A percentile compares a stretch with the other conserved stretches of the same genome.
phyloP scores from a whole-genome alignment of 441 rosid genomes.

The Pelargonium australe region DNA sequence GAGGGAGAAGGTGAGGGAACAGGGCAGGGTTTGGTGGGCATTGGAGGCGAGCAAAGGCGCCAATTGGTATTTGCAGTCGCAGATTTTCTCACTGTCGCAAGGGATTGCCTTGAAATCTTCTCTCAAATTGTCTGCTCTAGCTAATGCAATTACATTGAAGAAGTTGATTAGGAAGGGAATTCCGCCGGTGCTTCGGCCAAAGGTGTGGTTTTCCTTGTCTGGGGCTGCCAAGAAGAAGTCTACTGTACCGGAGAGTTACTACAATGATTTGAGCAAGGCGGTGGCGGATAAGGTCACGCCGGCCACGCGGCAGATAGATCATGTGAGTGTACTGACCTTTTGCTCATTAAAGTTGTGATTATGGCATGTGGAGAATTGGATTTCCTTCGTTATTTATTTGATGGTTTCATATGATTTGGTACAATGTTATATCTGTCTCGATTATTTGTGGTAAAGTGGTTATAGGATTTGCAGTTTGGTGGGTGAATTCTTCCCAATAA shows the following conservation, averaged over 20 bases:
- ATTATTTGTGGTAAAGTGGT: no score
- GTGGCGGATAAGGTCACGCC: conserved; percentile 90
- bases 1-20: conserved; percentile 88
- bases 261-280: conserved; percentile 72
- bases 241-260: conserved; percentile 93
- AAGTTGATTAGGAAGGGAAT: conserved; percentile 88
- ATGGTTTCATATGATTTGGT: not conserved
- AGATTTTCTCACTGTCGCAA: conserved; percentile 45
- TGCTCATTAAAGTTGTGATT: conserved; percentile 8
- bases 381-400: not conserved
- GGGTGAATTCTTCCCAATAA: no score
- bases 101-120: conserved; percentile 83
- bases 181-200: conserved; percentile 88
- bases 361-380: not conserved
- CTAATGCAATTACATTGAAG: conserved; percentile 81
- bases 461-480: no score
- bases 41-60: conserved; percentile 97
- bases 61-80: conserved; percentile 89
- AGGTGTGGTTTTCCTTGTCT: conserved; percentile 94
- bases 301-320: conserved; percentile 91
- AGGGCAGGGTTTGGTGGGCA: conserved; percentile 97
- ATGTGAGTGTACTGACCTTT: conserved; percentile 45
- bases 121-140: conserved; percentile 60
- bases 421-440: not conserved
- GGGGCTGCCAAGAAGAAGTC: conserved; percentile 99